Conservation (phyloP, 768 basidiomycete genomes). For the Amanita inopinata region DNA sequence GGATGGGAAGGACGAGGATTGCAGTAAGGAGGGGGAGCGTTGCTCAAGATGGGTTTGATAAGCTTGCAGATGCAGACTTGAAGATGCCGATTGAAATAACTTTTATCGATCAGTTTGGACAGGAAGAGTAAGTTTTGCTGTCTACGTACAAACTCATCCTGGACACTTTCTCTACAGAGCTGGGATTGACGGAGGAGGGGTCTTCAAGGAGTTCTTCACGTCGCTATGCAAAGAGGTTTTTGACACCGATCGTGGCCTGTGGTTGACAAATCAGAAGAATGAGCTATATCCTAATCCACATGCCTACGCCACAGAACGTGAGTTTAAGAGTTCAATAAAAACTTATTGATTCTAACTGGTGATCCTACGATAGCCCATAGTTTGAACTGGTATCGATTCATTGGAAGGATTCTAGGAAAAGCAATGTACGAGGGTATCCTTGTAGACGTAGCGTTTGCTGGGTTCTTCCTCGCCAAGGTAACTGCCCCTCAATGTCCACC, state of each 20-base stretch:
- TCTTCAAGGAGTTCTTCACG: constrained; percentile 97
- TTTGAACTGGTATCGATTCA: constrained; percentile 86
- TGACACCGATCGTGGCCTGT: constrained; percentile 87
- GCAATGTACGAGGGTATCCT: constrained; percentile 95
- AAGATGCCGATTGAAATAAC: constrained; percentile 79
- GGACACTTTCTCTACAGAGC: constrained; percentile 33
- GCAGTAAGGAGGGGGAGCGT: constrained; percentile 67
- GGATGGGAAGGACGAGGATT: constrained; percentile 25
- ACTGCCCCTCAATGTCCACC: constrained; percentile 3
- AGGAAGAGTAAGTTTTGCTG: constrained; percentile 57
- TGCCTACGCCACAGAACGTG: constrained; percentile 80
- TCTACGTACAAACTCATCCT: neutral
- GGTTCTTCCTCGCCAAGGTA: constrained; percentile 89
- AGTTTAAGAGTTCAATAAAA: constrained; percentile 17
- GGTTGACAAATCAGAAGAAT: constrained; percentile 85
- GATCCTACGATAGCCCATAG: constrained; percentile 49
- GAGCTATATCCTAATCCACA: constrained; percentile 95
- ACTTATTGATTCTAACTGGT: neutral
- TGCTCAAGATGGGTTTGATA: constrained; percentile 87
- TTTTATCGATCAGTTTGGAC: constrained; percentile 88
- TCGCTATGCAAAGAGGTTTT: constrained; percentile 90
- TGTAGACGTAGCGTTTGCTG: constrained; percentile 89
- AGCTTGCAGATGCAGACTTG: constrained; percentile 65
- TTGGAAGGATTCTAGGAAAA: constrained; percentile 91
- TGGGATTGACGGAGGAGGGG: constrained; percentile 93